Base-by-base conservation (phyloP, 495 filamentous ascomycete species). In the Aspergillus asperescens region DNA sequence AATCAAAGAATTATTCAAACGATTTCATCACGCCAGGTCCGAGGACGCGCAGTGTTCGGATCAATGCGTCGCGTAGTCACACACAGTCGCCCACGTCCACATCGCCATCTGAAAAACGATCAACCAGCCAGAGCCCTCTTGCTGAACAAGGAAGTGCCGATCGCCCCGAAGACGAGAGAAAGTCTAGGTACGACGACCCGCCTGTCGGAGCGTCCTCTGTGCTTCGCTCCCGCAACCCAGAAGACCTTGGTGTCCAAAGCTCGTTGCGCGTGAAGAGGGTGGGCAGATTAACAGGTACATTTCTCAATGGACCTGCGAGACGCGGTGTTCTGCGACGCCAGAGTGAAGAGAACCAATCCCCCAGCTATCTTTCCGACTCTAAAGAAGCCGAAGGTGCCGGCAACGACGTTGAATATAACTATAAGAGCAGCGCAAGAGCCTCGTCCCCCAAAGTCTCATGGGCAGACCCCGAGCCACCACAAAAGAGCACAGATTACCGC, bases 231-330 rank as follows among this genome's bases (percentile, higher is more conserved):
- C 73, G 71, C 28, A 68, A 70, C 50, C 67, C 68, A 0, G 83
- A 85, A 5, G 83, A 85, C 3, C 64, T 70, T 19, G 82, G 78
- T 1, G 67, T 80, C 0, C 85, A 83, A 53, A 85, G 81, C 61
- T 87, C 86, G 15, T 72, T 88, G 68, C 81, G 87, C 1, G 69
- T 87, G n/a, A 89, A 88, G 66, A 75, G 85, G 55, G 77, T 88
- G 24, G 83, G 81, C 13, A 86, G 87, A 57, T 69, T 84, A 5
- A 81, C 84, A 7, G 87, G 87, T 0, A 81, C 77, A 51, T 90
- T 89, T 57, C 70, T 90, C 19, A 88, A 82, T 51, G 86, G 86
- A 0, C 86, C 87, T 7, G 86, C 85, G 18, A 79, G 87, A 50
- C 73, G 87, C 54, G 87, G 86, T 12, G 79, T 85, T 15, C 60